Base-by-base conservation (phyloP, 2,329 filamentous ascomycete species). In the Ophiostoma sp. region DNA sequence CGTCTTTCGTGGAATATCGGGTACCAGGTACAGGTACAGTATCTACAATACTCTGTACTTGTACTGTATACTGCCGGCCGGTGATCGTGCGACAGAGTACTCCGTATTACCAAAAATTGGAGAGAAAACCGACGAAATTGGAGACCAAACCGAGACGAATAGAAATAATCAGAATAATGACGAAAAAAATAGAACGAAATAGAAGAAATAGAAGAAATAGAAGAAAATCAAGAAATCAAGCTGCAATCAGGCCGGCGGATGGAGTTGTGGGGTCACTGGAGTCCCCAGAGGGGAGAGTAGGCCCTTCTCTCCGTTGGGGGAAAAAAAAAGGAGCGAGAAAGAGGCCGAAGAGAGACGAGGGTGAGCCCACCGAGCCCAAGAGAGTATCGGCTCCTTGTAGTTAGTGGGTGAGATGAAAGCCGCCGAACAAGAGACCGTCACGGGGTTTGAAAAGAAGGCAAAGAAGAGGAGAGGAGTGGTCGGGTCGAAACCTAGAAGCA, bases 261-360 rank as follows among this genome's bases (percentile, higher is more conserved):
- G 62, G 33, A 23, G 33, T 23, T 65, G 62, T 65, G 62, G 62
- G 62, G 62, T 65, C 62, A 65, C 33, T 62, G n/a, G 39, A 31
- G 39, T 67, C 65, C 36, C 35, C 65, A 67, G 65, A 67, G 36
- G 39, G 65, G 65, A 65, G 23, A 67, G 65, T 67, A 67, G 65
- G 65, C 65, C 65, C 65, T 67, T 67, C 65, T 66, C 64, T 67
- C 65, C 65, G 35, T 65, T 27, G 65, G n/a, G 65, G 23, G 39
- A 67, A 41, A 41, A 67, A 41, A 67, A 41, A 67, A 67, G 65
- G 65, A 67, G 65, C 65, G 65, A 67, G 65, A 67, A 67, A 44
- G 65, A 67, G 65, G 65, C 65, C 65, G 65, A 67, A 27, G 65
- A 39, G 10, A 67, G 33, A n/a, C n/a, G 10, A 41, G 39, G 15